Evolutionary conservation across 768 basidiomycete genomes (phyloP).

Genomic region (Amanita fuliginea): DNA sequence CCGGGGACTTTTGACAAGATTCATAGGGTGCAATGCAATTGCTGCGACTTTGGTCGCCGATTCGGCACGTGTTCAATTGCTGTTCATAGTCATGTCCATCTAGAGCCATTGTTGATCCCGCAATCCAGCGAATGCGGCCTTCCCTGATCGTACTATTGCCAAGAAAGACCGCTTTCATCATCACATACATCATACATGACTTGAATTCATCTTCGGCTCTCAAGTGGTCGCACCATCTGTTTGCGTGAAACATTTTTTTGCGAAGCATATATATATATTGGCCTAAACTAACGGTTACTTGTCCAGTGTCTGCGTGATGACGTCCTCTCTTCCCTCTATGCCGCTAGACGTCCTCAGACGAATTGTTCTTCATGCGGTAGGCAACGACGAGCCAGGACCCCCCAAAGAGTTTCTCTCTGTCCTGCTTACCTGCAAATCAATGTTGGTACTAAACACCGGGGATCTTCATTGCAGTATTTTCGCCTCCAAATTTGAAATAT

Average conservation of each 20-base stretch:
- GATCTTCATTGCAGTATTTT: slow-evolving; percentile 29
- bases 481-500: slow-evolving; percentile 36
- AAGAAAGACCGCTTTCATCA: not conserved
- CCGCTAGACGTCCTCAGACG: slow-evolving; percentile 25
- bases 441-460: slow-evolving; percentile 14
- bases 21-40: not conserved
- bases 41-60: not conserved
- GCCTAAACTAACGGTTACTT: slow-evolving; percentile 7
- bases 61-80: not conserved
- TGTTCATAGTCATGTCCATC: not conserved
- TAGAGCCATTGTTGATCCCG: not conserved
- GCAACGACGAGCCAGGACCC: slow-evolving; percentile 19
- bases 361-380: slow-evolving; percentile 21
- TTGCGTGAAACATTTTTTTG: not conserved
- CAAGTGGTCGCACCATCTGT: not conserved
- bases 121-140: not conserved
- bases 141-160: not conserved
- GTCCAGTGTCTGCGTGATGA: slow-evolving; percentile 17
- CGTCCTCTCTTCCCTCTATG: slow-evolving; percentile 17
- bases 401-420: slow-evolving; percentile 21
- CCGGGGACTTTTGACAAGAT: not conserved
- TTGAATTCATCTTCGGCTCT: not conserved
- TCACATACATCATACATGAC: not conserved
- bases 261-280: not conserved
- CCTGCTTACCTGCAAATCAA: slow-evolving; percentile 22